Evolutionary conservation across 1,284 basidiomycete species (phyloP).

Genomic region (Mrakiaceae sp.): DNA sequence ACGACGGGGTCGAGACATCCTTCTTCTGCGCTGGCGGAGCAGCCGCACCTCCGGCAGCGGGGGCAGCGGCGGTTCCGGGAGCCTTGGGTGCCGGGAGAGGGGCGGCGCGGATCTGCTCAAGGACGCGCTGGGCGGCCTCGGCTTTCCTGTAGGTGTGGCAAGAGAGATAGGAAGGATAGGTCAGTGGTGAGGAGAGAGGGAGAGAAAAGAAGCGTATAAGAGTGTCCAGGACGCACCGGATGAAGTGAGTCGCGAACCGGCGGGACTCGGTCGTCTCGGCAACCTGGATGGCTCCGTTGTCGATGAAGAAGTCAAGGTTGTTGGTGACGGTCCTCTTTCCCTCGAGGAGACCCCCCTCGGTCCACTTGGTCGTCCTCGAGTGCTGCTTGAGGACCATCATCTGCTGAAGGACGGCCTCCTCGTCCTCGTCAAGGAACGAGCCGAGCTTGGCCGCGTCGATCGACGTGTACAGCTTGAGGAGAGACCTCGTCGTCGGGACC

Average conservation of each 20-base stretch:
- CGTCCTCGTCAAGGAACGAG: constrained; percentile 69
- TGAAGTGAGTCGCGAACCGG: constrained; percentile 92
- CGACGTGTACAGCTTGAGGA: constrained; percentile 91
- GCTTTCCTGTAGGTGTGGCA: constrained; percentile 44
- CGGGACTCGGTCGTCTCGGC: constrained; percentile 85
- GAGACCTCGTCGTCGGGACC: constrained; percentile 75
- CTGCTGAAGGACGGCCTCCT: constrained; percentile 90
- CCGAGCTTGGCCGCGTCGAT: constrained; percentile 86
- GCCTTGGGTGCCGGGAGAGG: constrained; percentile 45
- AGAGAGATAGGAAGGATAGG: background rate
- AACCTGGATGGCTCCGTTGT: constrained; percentile 92
- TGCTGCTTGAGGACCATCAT: constrained; percentile 93
- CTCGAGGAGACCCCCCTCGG: constrained; percentile 52
- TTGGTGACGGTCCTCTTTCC: constrained; percentile 80
- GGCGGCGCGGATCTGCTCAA: constrained; percentile 59
- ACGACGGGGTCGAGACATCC: background rate
- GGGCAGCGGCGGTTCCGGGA: background rate
- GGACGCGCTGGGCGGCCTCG: constrained; percentile 72
- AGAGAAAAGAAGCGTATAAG: background rate
- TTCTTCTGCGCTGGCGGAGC: background rate
- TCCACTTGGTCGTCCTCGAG: constrained; percentile 49
- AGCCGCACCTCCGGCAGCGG: background rate
- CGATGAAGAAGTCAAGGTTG: constrained; percentile 90
- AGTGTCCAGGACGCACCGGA: constrained; percentile 40
- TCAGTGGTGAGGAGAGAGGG: background rate